phyloP scores from a whole-genome alignment of 768 basidiomycete genomes.

The Amyloporia xantha region DNA sequence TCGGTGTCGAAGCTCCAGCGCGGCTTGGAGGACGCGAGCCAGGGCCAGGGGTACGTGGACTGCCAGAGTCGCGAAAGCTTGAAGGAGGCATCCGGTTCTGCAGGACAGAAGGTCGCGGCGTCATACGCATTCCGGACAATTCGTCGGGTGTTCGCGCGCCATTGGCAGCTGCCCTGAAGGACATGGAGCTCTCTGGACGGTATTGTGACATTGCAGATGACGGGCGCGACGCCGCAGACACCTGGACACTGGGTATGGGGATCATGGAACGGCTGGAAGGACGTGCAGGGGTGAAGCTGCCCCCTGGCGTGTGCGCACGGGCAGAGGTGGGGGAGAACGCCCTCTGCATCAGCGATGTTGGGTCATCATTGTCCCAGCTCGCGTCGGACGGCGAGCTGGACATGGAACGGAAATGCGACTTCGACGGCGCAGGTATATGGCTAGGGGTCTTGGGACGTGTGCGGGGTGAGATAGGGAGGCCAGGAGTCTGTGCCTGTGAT shows the following conservation, averaged over 20 bases:
- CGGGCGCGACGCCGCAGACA: slow-evolving; percentile 65
- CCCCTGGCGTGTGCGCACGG: slow-evolving; percentile 35
- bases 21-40: slow-evolving; percentile 60
- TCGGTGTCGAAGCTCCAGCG: slow-evolving; percentile 56
- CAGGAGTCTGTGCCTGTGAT: slow-evolving; percentile 53
- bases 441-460: slow-evolving; percentile 75
- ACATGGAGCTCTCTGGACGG: slow-evolving; percentile 45
- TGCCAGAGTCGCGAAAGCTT: slow-evolving; percentile 57
- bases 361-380: slow-evolving; percentile 40
- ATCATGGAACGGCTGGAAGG: slow-evolving; percentile 84
- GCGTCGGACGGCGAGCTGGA: slow-evolving; percentile 41
- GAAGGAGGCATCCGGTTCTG: slow-evolving; percentile 56
- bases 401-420: slow-evolving; percentile 36
- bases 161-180: slow-evolving; percentile 37
- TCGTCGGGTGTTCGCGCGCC: slow-evolving; percentile 68
- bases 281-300: slow-evolving; percentile 44
- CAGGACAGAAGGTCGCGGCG: slow-evolving; percentile 32
- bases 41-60: slow-evolving; percentile 39
- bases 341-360: slow-evolving; percentile 44
- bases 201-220: slow-evolving; percentile 67
- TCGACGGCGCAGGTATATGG: slow-evolving; percentile 62
- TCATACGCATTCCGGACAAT: slow-evolving; percentile 52
- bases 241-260: slow-evolving; percentile 67
- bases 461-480: slow-evolving; percentile 43
- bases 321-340: slow-evolving; percentile 58